A percentile compares a stretch with the other conserved stretches of the same genome.
Evolutionary conservation across 1,139 yeast species (phyloP).

Genomic region (Debaryomycetaceae sp.): DNA sequence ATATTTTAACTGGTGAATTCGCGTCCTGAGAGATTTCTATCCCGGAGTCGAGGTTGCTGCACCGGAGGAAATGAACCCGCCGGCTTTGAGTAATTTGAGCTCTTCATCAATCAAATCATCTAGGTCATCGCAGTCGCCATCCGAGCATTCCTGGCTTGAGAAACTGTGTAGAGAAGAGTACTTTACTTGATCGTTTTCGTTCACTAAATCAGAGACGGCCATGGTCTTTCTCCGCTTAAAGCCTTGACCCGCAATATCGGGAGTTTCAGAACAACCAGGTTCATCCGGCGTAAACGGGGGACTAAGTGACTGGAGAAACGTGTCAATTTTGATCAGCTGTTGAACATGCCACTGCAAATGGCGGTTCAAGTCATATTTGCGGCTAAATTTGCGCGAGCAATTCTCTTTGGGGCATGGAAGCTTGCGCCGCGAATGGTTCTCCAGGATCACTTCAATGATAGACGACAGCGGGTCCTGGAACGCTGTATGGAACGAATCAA

Average conservation of each 20-base stretch:
- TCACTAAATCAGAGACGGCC: too few relatives aligned
- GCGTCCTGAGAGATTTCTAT: conserved; percentile 1
- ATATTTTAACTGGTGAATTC: not conserved
- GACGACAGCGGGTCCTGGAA: conserved; percentile 12
- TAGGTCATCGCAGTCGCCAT: conserved; percentile 8
- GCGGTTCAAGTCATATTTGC: conserved; percentile 37
- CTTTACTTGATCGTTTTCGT: too few relatives aligned
- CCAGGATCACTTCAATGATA: conserved; percentile 26
- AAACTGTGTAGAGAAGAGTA: not conserved
- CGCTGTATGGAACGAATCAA: conserved; percentile 9
- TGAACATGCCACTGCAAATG: conserved; percentile 48
- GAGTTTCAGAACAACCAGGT: conserved; percentile 1
- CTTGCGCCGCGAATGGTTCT: conserved; percentile 20
- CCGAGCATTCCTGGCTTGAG: not conserved
- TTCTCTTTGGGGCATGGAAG: conserved; percentile 34
- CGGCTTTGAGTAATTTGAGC: conserved; percentile 13
- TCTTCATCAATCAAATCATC: conserved; percentile 23
- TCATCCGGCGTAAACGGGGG: not conserved
- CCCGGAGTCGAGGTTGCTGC: not conserved
- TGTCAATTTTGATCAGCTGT: conserved; percentile 21
- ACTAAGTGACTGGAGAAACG: conserved; percentile 20
- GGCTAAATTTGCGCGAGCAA: conserved; percentile 37
- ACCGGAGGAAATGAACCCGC: conserved; percentile 4
- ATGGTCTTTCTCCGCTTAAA: not conserved
- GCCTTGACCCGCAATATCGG: too few relatives aligned